Base-by-base conservation (phyloP, 768 basidiomycete genomes). In the Glaciozyma martinii region DNA sequence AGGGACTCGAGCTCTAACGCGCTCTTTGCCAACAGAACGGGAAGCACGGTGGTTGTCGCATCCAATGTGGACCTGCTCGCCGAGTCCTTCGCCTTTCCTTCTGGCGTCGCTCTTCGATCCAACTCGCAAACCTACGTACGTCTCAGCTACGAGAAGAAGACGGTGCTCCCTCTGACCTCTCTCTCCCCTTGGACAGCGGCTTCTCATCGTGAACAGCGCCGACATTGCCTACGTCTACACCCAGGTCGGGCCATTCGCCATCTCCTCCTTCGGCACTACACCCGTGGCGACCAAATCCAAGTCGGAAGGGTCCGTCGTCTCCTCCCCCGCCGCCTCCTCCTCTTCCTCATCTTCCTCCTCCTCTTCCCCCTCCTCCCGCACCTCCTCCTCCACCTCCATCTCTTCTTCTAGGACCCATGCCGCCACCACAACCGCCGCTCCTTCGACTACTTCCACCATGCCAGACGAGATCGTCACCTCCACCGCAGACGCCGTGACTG, bases 191-290 rank as follows among this genome's bases (percentile, higher is more conserved):
- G 16, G 5, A 21, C 52, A 68, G 67, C 46, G 50, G 23, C 40
- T 68, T 29, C 58, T 55, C 3, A 68, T 68, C 27, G 67, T 68
- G 60, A 65, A 68, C 57, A 64, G 63, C 12, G 46, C 53, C 25
- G 43, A 59, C 25, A 50, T 49, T n/a, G 29, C 37, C 12, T 46
- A 53, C 25, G 54, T 61, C 52, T 68, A 68, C 67, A 44, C 63
- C 23, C 53, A 53, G 15, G 57, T 59, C 29, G 60, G 60, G 13
- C 60, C 63, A 19, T 56, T 68, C 57, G 42, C 16, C 10, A 65
- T 68, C 60, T 59, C 56, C 56, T 61, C 56, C 33, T 21, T 53
- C 29, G 6, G 42, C 8, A 29, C 47, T 56, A n/a, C n/a, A n/a
- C n/a, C n/a, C n/a, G 6, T 59, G 56, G 37, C 66, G 62, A 23